Conservation (phyloP, 2,329 filamentous ascomycete species). For the Colletotrichum shisoi region DNA sequence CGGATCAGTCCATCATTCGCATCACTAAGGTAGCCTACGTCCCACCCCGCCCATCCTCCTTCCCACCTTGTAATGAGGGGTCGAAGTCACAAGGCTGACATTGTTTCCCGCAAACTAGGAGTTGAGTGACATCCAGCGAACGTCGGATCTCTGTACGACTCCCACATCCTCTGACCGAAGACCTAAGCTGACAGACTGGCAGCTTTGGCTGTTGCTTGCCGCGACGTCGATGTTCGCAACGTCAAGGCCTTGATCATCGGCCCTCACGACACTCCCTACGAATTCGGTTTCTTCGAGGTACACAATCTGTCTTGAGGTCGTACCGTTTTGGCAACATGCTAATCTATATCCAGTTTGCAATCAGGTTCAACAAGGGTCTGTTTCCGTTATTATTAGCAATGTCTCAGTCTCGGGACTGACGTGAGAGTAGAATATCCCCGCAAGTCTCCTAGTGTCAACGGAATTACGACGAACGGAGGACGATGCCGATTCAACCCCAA, state of each 20-base stretch:
- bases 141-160: constrained; percentile 78
- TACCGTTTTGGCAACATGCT: constrained; percentile 40
- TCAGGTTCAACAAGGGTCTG: constrained; percentile 78
- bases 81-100: constrained; percentile 27
- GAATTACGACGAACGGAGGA: constrained; percentile 87
- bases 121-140: constrained; percentile 83
- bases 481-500: constrained; percentile 94
- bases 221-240: constrained; percentile 87
- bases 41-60: constrained; percentile 25
- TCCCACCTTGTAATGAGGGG: constrained; percentile 15
- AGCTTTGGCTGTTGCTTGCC: constrained; percentile 87
- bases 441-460: constrained; percentile 68
- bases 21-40: constrained; percentile 75
- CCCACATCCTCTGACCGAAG: constrained; percentile 1
- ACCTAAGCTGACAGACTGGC: constrained; percentile 27
- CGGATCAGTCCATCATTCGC: constrained; percentile 86
- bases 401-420: constrained; percentile 4
- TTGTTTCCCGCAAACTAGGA: constrained; percentile 63
- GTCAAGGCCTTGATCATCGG: constrained; percentile 89
- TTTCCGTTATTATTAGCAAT: not conserved
- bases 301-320: constrained; percentile 40
- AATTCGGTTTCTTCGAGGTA: constrained; percentile 97
- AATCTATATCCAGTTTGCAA: constrained; percentile 67
- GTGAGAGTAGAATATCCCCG: constrained; percentile 77
- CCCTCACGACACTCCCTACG: constrained; percentile 92